Evolutionary conservation across 805 yeast genomes (phyloP).

Genomic region (Danielia reshetovae): DNA sequence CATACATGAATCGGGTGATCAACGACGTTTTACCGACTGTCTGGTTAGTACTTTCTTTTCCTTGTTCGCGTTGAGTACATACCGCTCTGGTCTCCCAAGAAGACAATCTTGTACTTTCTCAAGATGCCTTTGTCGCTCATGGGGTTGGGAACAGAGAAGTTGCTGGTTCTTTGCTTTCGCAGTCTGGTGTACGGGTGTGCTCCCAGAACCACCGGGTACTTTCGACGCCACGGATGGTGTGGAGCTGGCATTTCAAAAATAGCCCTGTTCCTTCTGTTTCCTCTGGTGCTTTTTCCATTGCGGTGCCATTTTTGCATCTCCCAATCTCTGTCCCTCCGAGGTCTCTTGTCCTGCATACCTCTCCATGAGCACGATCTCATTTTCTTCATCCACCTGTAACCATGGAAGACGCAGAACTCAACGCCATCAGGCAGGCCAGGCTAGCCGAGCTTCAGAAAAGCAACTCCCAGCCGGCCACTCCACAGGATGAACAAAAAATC

Average conservation of each 20-base stretch:
- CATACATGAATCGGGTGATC: conserved; percentile 97
- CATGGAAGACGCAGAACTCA: conserved; percentile 85
- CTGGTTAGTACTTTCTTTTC: no score
- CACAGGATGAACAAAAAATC: conserved; percentile 34
- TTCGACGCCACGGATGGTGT: no score
- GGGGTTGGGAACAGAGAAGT: conserved; percentile 1
- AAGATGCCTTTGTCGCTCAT: conserved; percentile 38
- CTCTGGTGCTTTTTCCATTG: no score
- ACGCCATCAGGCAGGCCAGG: conserved; percentile 92
- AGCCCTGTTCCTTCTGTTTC: no score
- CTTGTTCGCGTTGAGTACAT: conserved; percentile 22
- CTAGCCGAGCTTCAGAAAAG: conserved; percentile 73
- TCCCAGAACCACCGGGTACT: no score
- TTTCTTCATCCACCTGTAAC: no score
- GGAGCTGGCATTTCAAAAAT: no score
- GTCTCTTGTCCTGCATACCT: no score
- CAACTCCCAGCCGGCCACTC: conserved; percentile 28
- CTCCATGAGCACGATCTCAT: conserved; percentile 3
- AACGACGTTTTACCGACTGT: conserved; percentile 91
- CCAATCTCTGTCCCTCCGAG: no score
- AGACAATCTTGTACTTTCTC: conserved; percentile 82
- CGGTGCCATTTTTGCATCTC: no score
- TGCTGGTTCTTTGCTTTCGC: neutral
- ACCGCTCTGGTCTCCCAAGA: conserved; percentile 94
- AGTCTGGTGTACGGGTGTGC: conserved; percentile 1